phyloP scores from a whole-genome alignment of 441 rosid genomes.

The Gossypium trilobum region DNA sequence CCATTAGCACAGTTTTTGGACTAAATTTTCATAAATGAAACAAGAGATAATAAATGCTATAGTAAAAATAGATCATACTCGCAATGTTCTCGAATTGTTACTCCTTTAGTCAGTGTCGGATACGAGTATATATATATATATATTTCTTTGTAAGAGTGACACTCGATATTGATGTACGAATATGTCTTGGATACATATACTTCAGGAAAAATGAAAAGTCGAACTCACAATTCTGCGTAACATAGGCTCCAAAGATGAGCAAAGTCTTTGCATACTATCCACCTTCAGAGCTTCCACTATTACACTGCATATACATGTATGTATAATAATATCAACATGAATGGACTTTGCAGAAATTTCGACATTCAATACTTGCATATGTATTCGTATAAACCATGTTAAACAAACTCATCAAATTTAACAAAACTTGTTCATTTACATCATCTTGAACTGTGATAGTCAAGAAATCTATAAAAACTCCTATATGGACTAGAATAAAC shows the following conservation, averaged over 20 bases:
- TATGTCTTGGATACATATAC: too few species aligned
- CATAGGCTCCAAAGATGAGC: slow-evolving; percentile 94
- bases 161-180: too few species aligned
- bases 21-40: neutral
- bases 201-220: neutral
- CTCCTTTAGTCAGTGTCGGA: too few species aligned
- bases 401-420: neutral
- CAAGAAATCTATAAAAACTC: neutral
- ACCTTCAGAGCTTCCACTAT: slow-evolving; percentile 97
- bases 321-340: slow-evolving; percentile 17
- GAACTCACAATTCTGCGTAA: slow-evolving; percentile 87
- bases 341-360: slow-evolving; percentile 5
- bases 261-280: slow-evolving; percentile 86
- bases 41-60: neutral
- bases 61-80: neutral
- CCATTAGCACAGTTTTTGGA: neutral
- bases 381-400: neutral
- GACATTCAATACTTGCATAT: neutral
- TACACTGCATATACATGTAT: slow-evolving; percentile 43
- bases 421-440: neutral
- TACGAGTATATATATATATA: too few species aligned
- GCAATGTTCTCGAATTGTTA: neutral
- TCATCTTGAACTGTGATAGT: neutral
- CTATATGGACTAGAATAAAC: too few species aligned
- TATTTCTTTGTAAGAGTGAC: too few species aligned